These are phyloP conservation scores for Senecio squalidus DNA, from an alignment of 140 eudicot species.

Conservation along the genomic window DNA sequence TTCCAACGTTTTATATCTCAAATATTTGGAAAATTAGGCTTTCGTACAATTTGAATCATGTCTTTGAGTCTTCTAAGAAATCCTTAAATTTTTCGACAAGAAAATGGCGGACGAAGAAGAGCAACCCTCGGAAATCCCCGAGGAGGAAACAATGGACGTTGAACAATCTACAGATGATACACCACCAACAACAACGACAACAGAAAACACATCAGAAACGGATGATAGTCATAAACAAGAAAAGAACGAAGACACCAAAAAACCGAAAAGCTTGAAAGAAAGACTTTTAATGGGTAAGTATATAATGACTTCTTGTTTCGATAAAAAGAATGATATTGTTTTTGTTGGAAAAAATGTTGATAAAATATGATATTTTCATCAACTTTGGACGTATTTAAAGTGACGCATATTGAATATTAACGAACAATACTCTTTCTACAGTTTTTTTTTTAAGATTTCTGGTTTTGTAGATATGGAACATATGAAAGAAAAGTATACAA, in stretches of 20 bases:
- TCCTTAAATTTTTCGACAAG: neutral
- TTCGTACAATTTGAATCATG: constrained; percentile 15
- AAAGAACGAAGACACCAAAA: constrained; percentile 6
- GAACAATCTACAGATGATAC: constrained; percentile 18
- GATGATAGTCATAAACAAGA: constrained; percentile 5
- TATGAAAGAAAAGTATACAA: constrained; percentile 80
- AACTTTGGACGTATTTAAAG: too few relatives aligned
- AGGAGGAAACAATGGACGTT: constrained; percentile 12
- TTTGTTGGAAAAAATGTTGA: too few relatives aligned
- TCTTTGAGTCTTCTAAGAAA: constrained; percentile 7
- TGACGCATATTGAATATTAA: too few relatives aligned
- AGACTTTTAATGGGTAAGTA: constrained; percentile 10
- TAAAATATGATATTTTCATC: too few relatives aligned
- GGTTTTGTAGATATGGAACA: constrained; percentile 49
- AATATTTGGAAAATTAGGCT: neutral
- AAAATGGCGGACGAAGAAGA: constrained; percentile 19
- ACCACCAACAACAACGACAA: too few relatives aligned
- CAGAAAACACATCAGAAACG: neutral
- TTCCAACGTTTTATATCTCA: neutral
- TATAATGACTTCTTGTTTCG: neutral
- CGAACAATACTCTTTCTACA: too few relatives aligned
- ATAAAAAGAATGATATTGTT: neutral
- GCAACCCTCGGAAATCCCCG: constrained; percentile 8
- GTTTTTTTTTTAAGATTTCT: neutral
- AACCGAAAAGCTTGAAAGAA: constrained; percentile 8